Evolutionary conservation across 257 asterid genomes (phyloP).

Genomic region (Misopates orontium): DNA sequence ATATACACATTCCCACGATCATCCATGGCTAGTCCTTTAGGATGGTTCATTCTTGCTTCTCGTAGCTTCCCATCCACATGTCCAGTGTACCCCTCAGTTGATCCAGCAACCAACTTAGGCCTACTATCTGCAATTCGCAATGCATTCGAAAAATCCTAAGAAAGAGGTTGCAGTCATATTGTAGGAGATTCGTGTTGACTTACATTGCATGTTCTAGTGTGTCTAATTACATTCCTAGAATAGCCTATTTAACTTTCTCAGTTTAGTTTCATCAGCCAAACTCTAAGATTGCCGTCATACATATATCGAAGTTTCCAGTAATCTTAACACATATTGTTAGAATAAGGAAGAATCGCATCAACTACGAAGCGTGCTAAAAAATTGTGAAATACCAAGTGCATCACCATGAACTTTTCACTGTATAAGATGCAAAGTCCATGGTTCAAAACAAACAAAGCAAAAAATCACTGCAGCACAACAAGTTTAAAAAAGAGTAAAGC

Average conservation of each 20-base stretch:
- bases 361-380: too few relatives aligned
- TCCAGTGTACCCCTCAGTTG: constrained; percentile 85
- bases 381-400: background rate
- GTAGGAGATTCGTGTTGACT: too few relatives aligned
- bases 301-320: too few relatives aligned
- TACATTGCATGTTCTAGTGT: too few relatives aligned
- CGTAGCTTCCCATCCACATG: constrained; percentile 92
- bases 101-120: constrained; percentile 86
- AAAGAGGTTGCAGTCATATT: too few relatives aligned
- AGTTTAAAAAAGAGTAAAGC: constrained; percentile 50
- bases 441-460: constrained; percentile 25
- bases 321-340: too few relatives aligned
- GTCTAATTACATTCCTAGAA: too few relatives aligned
- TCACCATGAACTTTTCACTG: constrained; percentile 21
- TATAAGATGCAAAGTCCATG: constrained; percentile 30
- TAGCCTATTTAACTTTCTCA: too few relatives aligned
- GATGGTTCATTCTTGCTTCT: constrained; percentile 88
- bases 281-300: too few relatives aligned
- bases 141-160: background rate
- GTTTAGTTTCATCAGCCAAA: too few relatives aligned
- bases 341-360: too few relatives aligned
- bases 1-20: constrained; percentile 78
- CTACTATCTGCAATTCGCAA: constrained; percentile 67
- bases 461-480: constrained; percentile 26
- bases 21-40: constrained; percentile 83